phyloP scores from a whole-genome alignment of 176 grass and related monocot genomes.

The Eremochloa ophiuroides region DNA sequence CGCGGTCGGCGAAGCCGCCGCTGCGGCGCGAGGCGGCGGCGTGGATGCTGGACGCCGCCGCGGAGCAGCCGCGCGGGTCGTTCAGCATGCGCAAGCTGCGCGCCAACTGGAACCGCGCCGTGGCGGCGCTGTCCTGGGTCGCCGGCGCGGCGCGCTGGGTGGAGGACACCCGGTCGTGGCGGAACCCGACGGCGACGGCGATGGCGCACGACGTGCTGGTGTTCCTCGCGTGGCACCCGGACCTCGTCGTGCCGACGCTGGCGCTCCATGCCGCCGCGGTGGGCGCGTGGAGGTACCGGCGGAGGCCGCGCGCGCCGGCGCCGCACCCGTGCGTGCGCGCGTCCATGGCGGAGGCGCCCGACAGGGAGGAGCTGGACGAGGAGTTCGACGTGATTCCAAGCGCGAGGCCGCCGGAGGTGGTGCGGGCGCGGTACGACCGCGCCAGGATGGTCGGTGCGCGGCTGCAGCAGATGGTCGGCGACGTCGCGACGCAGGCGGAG shows the following conservation, averaged over 20 bases:
- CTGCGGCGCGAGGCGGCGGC: slow-evolving; percentile 61
- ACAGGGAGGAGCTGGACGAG: slow-evolving; percentile 89
- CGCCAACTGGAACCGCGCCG: slow-evolving; percentile 77
- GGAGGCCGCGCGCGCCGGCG: slow-evolving; percentile 32
- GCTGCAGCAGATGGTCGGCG: slow-evolving; percentile 79
- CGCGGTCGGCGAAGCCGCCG: slow-evolving; percentile 68
- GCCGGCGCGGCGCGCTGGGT: slow-evolving; percentile 51
- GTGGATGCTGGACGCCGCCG: slow-evolving; percentile 91
- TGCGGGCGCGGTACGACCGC: slow-evolving; percentile 66
- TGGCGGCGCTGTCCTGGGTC: slow-evolving; percentile 59
- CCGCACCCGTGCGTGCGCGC: slow-evolving; percentile 61
- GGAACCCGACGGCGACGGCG: slow-evolving; percentile 55
- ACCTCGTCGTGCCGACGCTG: slow-evolving; percentile 61
- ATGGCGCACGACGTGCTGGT: slow-evolving; percentile 74
- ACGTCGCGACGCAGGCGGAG: slow-evolving; percentile 85
- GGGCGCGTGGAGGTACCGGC: slow-evolving; percentile 59
- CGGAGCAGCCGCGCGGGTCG: slow-evolving; percentile 67
- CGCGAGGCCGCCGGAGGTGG: slow-evolving; percentile 50
- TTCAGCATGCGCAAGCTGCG: slow-evolving; percentile 98
- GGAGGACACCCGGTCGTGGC: slow-evolving; percentile 66
- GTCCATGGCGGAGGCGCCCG: slow-evolving; percentile 64
- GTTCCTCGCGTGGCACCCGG: slow-evolving; percentile 84
- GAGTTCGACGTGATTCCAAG: slow-evolving; percentile 82
- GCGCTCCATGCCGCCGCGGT: slow-evolving; percentile 51
- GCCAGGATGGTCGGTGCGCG: slow-evolving; percentile 56